Evolutionary conservation across 345 rosid genomes (phyloP).

Genomic region (Arabidopsis suecica): DNA sequence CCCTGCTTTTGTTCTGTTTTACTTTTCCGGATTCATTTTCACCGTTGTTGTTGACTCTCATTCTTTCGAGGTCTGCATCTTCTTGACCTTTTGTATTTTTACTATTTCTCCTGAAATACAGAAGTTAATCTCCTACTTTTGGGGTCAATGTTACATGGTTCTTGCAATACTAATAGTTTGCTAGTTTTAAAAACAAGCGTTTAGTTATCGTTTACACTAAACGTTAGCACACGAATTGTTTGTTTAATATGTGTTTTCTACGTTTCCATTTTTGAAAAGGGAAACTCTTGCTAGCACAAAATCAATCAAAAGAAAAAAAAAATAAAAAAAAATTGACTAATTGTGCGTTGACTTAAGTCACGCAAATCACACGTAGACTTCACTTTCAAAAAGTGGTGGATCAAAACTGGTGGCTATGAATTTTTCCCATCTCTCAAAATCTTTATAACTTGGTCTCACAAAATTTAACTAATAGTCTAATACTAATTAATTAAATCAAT

Average conservation of each 20-base stretch:
- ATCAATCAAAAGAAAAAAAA: not conserved
- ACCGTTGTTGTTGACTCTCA: not conserved
- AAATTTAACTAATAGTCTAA: no score
- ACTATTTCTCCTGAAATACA: not conserved
- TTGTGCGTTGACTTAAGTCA: constrained; percentile 14
- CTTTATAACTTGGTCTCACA: no score
- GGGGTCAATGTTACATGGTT: no score
- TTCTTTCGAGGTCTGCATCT: no score
- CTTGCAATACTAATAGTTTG: not conserved
- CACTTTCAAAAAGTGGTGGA: constrained; percentile 24
- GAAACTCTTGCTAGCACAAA: not conserved
- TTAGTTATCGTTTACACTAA: constrained; percentile 3
- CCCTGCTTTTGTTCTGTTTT: not conserved
- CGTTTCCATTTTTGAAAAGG: not conserved
- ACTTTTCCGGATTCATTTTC: not conserved
- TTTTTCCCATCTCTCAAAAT: no score
- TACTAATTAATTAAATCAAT: no score
- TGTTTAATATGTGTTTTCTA: not conserved
- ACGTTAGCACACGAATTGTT: not conserved
- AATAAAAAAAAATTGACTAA: not conserved
- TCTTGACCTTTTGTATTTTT: no score
- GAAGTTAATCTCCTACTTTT: no score
- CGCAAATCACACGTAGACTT: constrained; percentile 9
- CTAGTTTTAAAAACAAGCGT: not conserved
- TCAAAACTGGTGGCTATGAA: constrained; percentile 45